Conservation (phyloP, 371 early-diverging fungal genomes). For the Saksenaea oblongispora region DNA sequence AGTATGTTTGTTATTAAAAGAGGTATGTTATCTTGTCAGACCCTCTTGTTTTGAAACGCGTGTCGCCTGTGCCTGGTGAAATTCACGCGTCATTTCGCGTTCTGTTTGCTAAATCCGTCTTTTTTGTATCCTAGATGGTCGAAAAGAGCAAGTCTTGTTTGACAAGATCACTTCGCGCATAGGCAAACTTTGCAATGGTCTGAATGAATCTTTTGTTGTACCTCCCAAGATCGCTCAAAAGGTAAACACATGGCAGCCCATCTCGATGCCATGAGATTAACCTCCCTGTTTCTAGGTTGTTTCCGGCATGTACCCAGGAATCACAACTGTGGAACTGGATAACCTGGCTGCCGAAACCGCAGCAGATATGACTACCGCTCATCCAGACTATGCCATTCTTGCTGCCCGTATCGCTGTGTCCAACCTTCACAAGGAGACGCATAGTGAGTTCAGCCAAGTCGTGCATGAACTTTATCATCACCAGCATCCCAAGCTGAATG, state of each 20-base stretch:
- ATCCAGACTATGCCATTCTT: constrained; percentile 97
- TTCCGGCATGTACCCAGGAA: constrained; percentile 95
- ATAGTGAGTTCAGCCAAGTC: constrained; percentile 89
- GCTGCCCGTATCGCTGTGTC: constrained; percentile 98
- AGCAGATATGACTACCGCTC: constrained; percentile 96
- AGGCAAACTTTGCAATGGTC: constrained; percentile 90
- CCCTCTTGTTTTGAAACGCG: constrained; percentile 1
- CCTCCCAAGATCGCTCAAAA: constrained; percentile 92
- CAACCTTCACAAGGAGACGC: constrained; percentile 97
- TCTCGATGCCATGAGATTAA: neutral
- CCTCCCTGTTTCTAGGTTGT: constrained; percentile 69
- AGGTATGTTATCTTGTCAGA: constrained; percentile 42
- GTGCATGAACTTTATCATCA: constrained; percentile 86
- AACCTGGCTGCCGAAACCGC: constrained; percentile 97
- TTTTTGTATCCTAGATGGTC: constrained; percentile 65
- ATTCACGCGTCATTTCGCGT: neutral
- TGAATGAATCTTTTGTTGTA: constrained; percentile 91
- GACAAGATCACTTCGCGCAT: constrained; percentile 92
- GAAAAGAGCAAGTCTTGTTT: constrained; percentile 90
- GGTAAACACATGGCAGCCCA: constrained; percentile 42
- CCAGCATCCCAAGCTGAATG: constrained; percentile 87
- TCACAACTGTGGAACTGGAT: constrained; percentile 95
- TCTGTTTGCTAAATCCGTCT: neutral
- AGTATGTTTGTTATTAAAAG: constrained; percentile 80
- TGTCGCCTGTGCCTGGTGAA: neutral